Conservation (phyloP, 257 asterid species). For the Solanum bulbocastanum region DNA sequence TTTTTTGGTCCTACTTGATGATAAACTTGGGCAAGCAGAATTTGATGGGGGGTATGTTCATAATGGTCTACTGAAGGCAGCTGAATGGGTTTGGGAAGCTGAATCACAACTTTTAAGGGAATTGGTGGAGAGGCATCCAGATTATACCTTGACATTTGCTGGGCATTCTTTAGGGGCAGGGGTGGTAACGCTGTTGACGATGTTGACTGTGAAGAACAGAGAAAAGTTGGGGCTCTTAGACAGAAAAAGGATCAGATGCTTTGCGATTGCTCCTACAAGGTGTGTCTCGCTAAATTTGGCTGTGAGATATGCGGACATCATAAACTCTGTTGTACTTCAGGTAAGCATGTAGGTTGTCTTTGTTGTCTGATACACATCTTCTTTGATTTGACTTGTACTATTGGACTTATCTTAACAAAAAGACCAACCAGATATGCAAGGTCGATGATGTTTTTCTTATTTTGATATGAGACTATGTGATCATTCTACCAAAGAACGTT, state of each 20-base stretch:
- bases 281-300: slow-evolving; percentile 94
- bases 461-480: background rate
- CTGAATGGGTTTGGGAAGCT: slow-evolving; percentile 62
- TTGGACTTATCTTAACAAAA: background rate
- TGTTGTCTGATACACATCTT: background rate
- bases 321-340: slow-evolving; percentile 90
- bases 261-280: slow-evolving; percentile 92
- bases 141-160: slow-evolving; percentile 66
- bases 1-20: slow-evolving; percentile 61
- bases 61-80: slow-evolving; percentile 84
- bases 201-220: slow-evolving; percentile 64
- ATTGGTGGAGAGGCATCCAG: slow-evolving; percentile 40
- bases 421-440: background rate
- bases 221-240: slow-evolving; percentile 65
- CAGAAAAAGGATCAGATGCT: slow-evolving; percentile 82
- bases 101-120: slow-evolving; percentile 51
- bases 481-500: background rate
- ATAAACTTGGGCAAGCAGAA: slow-evolving; percentile 83
- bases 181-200: slow-evolving; percentile 70
- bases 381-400: background rate
- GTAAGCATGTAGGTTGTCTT: slow-evolving; percentile 22
- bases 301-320: slow-evolving; percentile 88
- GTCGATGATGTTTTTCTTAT: background rate
- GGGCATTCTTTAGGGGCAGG: slow-evolving; percentile 99
- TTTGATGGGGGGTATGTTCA: slow-evolving; percentile 95